These are phyloP conservation scores for Aspergillus terreus DNA, from an alignment of 2,329 filamentous ascomycete species.

Conservation along the genomic window DNA sequence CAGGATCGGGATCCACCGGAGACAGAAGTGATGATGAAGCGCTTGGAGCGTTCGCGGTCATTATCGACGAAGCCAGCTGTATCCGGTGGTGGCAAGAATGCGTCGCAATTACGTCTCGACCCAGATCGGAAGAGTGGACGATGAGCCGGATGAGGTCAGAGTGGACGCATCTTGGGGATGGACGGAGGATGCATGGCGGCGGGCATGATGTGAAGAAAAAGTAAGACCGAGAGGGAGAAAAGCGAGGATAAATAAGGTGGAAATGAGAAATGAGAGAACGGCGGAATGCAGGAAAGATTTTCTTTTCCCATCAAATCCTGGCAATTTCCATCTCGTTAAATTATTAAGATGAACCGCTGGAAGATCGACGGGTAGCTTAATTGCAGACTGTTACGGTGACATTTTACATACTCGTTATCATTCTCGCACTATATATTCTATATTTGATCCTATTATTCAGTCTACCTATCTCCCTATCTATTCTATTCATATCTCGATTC, in stretches of 20 bases:
- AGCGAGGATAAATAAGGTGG: conserved; percentile 1
- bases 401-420: neutral
- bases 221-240: neutral
- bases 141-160: neutral
- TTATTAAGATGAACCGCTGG: conserved; percentile 4
- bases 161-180: conserved; percentile 6
- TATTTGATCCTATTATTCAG: neutral
- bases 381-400: conserved; percentile 7
- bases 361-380: conserved; percentile 15
- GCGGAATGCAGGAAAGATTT: neutral
- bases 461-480: neutral
- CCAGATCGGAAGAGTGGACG: neutral
- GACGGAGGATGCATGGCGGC: neutral
- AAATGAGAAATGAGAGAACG: too few species aligned
- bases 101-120: conserved; percentile 7
- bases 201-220: neutral
- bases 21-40: neutral
- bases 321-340: too few species aligned
- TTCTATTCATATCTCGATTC: neutral
- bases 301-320: too few species aligned
- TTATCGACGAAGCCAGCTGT: conserved; percentile 7
- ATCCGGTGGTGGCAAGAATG: neutral
- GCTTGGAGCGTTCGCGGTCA: too few species aligned
- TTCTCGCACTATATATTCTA: too few species aligned
- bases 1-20: neutral